Evolutionary conservation across 345 rosid species (phyloP).

Genomic region (Garcia nutans): DNA sequence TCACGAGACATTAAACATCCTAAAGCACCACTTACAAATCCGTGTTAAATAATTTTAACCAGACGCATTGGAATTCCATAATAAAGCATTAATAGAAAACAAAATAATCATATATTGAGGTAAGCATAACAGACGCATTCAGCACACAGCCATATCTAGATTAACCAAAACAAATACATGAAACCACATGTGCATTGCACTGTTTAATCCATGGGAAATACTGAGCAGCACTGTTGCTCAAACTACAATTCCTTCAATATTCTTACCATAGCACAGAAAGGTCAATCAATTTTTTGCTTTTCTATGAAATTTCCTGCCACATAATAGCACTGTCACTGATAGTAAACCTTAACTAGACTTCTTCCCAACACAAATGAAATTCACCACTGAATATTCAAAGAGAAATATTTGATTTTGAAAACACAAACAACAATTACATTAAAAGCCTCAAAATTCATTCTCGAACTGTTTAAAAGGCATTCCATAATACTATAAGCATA

Average conservation of each 20-base stretch:
- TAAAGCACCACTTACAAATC: neutral
- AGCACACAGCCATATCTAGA: neutral
- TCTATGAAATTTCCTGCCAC: neutral
- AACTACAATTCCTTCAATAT: neutral
- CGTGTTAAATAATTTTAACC: neutral
- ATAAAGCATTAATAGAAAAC: neutral
- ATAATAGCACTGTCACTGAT: neutral
- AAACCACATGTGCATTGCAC: neutral
- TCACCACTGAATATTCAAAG: neutral
- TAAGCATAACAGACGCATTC: neutral
- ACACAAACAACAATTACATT: neutral
- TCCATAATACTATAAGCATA: no score
- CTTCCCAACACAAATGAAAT: neutral
- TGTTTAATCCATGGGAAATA: neutral
- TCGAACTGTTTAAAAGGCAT: neutral
- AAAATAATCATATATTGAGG: neutral
- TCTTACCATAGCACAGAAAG: neutral
- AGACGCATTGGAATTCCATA: neutral
- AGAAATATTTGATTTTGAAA: neutral
- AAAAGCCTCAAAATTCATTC: neutral
- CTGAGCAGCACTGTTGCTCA: neutral
- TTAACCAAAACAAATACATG: neutral
- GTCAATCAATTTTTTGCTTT: no score
- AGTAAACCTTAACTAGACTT: neutral
- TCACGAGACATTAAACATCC: neutral